These are phyloP conservation scores for Diplodia sapinea DNA, from an alignment of 2,329 filamentous ascomycete species.

Conservation along the genomic window DNA sequence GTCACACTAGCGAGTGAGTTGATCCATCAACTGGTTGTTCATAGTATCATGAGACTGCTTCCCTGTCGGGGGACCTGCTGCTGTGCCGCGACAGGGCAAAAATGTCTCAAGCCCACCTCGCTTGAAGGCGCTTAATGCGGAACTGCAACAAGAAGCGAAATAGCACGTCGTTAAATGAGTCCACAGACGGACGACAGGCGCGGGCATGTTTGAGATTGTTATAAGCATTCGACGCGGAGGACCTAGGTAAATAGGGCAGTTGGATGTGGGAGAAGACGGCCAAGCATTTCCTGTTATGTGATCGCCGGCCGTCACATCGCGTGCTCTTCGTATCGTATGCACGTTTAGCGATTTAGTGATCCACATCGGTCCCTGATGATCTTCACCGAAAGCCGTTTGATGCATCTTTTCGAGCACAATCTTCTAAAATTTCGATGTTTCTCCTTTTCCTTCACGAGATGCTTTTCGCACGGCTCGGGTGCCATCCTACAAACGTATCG, in stretches of 20 bases:
- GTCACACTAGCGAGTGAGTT: neutral
- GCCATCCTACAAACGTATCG: neutral
- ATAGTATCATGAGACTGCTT: slow-evolving; percentile 1
- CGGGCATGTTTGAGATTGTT: neutral
- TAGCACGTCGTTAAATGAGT: slow-evolving; percentile 8
- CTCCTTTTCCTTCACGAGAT: neutral
- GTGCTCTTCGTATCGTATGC: slow-evolving; percentile 16
- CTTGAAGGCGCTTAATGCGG: neutral
- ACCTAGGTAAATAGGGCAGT: slow-evolving; percentile 2
- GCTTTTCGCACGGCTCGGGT: neutral
- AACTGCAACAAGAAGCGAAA: slow-evolving; percentile 18
- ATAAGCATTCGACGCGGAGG: neutral
- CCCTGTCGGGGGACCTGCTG: neutral
- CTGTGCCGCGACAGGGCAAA: neutral
- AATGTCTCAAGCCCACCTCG: neutral
- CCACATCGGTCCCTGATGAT: slow-evolving; percentile 26
- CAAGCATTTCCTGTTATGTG: slow-evolving; percentile 10
- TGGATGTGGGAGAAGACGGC: slow-evolving; percentile 3
- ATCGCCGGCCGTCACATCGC: neutral
- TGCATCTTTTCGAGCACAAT: neutral
- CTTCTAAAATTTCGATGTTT: neutral
- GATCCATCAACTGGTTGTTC: too few relatives aligned
- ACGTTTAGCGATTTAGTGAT: slow-evolving; percentile 18
- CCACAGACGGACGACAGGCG: neutral
- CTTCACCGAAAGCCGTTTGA: slow-evolving; percentile 6